Percentiles rank a stretch among this genome's conserved stretches.
Evolutionary conservation across 176 grass and related monocot genomes (phyloP).

Genomic region (Puya raimondii): DNA sequence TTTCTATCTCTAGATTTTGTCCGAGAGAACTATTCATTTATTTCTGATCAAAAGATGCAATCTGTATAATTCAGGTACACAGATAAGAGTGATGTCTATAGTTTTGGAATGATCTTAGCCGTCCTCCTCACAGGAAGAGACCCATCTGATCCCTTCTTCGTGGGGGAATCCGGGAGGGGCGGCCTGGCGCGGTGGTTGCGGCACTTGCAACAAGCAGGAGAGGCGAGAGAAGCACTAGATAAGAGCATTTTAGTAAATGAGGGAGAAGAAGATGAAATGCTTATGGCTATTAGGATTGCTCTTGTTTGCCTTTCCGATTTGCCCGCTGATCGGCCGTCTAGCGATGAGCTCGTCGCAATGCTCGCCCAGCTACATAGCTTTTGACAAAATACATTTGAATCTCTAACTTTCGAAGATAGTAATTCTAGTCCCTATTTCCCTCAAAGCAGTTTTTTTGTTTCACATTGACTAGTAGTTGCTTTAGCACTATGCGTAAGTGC

Average conservation of each 20-base stretch:
- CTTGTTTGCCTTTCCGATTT: conserved; percentile 77
- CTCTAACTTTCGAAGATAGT: not conserved
- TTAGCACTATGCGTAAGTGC: not conserved
- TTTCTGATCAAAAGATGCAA: not conserved
- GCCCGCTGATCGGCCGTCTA: conserved; percentile 72
- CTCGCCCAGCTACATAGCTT: conserved; percentile 75
- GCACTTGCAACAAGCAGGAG: conserved; percentile 64
- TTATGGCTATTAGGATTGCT: conserved; percentile 86
- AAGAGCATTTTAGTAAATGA: conserved; percentile 51
- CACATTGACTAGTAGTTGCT: no score
- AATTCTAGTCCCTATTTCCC: not conserved
- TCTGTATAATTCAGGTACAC: conserved; percentile 54
- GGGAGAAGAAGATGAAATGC: conserved; percentile 79
- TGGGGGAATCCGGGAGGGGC: conserved; percentile 39
- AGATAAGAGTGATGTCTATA: conserved; percentile 91
- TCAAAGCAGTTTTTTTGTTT: not conserved
- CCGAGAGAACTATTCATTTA: not conserved
- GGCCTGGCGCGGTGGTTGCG: conserved; percentile 59
- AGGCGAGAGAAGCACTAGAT: conserved; percentile 70
- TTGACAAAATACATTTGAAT: conserved; percentile 8
- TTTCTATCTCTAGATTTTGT: no score
- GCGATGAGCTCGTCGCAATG: conserved; percentile 87
- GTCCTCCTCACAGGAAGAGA: conserved; percentile 74
- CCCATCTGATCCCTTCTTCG: conserved; percentile 61
- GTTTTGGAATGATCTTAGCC: conserved; percentile 73